Percentiles rank a stretch among this genome's conserved stretches.
phyloP scores from a whole-genome alignment of 495 filamentous ascomycete species.

The Trichoderma asperelloides region DNA sequence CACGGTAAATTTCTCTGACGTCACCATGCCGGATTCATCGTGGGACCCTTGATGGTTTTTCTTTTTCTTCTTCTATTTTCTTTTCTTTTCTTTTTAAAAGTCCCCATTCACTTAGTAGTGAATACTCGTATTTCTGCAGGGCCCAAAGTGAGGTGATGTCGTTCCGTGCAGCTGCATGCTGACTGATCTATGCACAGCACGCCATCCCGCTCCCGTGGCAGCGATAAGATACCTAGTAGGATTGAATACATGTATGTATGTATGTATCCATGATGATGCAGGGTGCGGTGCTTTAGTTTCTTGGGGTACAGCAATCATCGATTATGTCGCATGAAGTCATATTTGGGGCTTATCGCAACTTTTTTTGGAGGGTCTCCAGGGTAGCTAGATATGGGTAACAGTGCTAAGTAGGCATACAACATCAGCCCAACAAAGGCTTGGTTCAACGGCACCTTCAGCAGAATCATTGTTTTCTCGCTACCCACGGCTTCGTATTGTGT shows the following conservation, averaged over 20 bases:
- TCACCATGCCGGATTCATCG: background rate
- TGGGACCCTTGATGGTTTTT: too few relatives aligned
- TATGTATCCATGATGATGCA: background rate
- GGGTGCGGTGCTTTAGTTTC: background rate
- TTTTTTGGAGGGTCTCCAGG: background rate
- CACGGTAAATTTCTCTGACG: background rate
- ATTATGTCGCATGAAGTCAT: background rate
- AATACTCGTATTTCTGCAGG: background rate
- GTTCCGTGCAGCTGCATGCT: background rate
- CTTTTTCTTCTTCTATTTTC: background rate
- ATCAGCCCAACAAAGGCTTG: too few relatives aligned
- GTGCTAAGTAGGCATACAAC: too few relatives aligned
- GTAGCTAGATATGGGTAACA: background rate
- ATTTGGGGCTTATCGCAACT: background rate
- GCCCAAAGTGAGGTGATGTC: background rate
- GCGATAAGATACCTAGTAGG: background rate
- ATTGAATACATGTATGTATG: background rate
- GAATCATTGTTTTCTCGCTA: too few relatives aligned
- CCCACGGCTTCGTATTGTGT: too few relatives aligned
- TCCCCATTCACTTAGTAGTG: background rate
- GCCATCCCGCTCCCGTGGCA: background rate
- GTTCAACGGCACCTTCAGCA: too few relatives aligned
- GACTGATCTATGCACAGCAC: background rate
- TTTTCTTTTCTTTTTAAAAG: background rate
- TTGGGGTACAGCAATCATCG: background rate